Percentiles rank a stretch among this genome's conserved stretches.
These are phyloP conservation scores for Amanita polypyramis DNA, from an alignment of 768 basidiomycete genomes.

Conservation along the genomic window DNA sequence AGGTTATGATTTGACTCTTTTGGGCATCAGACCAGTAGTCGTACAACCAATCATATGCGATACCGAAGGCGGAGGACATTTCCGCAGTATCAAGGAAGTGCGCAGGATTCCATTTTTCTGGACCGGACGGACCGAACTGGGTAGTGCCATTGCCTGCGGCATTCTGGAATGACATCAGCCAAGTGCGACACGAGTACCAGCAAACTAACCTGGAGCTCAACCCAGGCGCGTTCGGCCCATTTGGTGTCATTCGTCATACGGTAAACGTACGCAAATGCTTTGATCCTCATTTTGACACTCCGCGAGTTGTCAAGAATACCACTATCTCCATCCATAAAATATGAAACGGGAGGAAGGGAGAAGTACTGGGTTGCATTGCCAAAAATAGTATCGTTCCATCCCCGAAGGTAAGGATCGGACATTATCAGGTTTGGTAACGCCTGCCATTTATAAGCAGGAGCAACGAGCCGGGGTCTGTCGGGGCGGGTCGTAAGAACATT, in stretches of 20 bases:
- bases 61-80: constrained; percentile 77
- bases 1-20: constrained; percentile 53
- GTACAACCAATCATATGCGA: constrained; percentile 96
- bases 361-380: constrained; percentile 75
- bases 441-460: constrained; percentile 86
- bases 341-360: constrained; percentile 49
- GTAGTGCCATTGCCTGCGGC: constrained; percentile 61
- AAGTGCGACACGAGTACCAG: not conserved
- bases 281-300: constrained; percentile 82
- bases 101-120: constrained; percentile 69
- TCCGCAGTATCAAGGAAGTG: constrained; percentile 97
- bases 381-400: constrained; percentile 90
- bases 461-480: constrained; percentile 86
- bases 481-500: constrained; percentile 49
- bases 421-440: constrained; percentile 70
- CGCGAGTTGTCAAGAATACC: constrained; percentile 91
- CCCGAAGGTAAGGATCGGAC: constrained; percentile 74
- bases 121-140: constrained; percentile 48
- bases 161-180: constrained; percentile 32
- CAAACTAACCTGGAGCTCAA: constrained; percentile 63
- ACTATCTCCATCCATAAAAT: constrained; percentile 70
- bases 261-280: constrained; percentile 87
- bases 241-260: constrained; percentile 85
- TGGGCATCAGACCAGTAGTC: constrained; percentile 72
- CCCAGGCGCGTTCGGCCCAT: constrained; percentile 82